A percentile compares a stretch with the other conserved stretches of the same genome.
Conservation (phyloP, 352 stramenopile genomes). For the Phytopythium aichiense region DNA sequence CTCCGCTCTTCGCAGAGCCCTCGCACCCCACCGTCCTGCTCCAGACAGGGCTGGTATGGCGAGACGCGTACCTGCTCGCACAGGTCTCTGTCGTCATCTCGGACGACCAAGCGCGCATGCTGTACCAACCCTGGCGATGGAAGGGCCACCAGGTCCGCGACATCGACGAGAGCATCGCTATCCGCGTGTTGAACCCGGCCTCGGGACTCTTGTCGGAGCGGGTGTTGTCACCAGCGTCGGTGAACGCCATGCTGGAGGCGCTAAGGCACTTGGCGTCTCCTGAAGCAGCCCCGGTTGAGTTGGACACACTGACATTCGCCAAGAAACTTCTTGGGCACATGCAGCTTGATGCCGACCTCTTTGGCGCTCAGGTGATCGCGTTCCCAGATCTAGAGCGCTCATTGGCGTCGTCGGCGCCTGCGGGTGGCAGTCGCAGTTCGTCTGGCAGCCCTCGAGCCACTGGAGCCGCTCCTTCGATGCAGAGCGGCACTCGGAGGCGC, state of each 20-base stretch:
- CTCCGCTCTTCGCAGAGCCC: slow-evolving; percentile 10
- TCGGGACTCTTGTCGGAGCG: slow-evolving; percentile 22
- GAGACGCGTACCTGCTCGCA: slow-evolving; percentile 40
- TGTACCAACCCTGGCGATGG: slow-evolving; percentile 6
- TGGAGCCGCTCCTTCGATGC: not conserved
- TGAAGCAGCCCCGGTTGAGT: slow-evolving; percentile 5
- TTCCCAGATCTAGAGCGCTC: slow-evolving; percentile 40
- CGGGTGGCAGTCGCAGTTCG: not conserved
- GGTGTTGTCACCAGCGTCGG: slow-evolving; percentile 18
- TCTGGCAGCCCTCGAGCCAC: not conserved
- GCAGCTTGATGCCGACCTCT: slow-evolving; percentile 53
- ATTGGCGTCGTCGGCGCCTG: not conserved
- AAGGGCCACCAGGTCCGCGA: slow-evolving; percentile 15
- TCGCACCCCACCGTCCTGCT: slow-evolving; percentile 22
- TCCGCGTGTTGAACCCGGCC: slow-evolving; percentile 42
- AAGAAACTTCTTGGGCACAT: slow-evolving; percentile 32
- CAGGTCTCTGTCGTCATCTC: slow-evolving; percentile 23
- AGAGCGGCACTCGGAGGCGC: not conserved
- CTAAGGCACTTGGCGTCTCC: slow-evolving; percentile 1
- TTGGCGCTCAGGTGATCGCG: slow-evolving; percentile 44
- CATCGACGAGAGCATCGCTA: slow-evolving; percentile 17
- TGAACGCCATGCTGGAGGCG: slow-evolving; percentile 7
- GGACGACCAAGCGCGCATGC: slow-evolving; percentile 1
- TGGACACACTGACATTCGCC: slow-evolving; percentile 25
- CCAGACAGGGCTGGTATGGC: slow-evolving; percentile 55